phyloP scores from a whole-genome alignment of 352 stramenopile genomes.

The Phytophthora sojae region DNA sequence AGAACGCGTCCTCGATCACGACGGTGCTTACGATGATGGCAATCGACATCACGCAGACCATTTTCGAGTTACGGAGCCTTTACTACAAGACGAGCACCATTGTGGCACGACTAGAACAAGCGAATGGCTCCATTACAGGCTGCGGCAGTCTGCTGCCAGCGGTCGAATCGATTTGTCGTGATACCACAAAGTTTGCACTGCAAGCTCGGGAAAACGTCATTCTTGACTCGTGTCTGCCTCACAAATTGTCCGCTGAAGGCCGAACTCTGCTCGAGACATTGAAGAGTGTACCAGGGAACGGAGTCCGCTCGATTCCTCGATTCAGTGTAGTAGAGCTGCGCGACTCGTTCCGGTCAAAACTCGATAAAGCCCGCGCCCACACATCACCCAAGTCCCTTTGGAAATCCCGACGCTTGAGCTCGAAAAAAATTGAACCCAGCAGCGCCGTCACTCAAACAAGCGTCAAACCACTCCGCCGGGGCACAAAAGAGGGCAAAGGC shows the following conservation, averaged over 20 bases:
- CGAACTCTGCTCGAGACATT: slow-evolving; percentile 19
- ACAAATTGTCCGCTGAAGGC: slow-evolving; percentile 15
- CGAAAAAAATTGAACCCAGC: slow-evolving; percentile 12
- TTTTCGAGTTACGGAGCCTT: slow-evolving; percentile 14
- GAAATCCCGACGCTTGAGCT: neutral
- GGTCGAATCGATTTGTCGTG: slow-evolving; percentile 3
- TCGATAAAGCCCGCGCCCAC: neutral
- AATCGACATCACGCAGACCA: slow-evolving; percentile 30
- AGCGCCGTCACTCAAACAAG: neutral
- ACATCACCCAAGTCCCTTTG: neutral
- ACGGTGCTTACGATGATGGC: slow-evolving; percentile 40
- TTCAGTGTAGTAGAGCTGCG: neutral
- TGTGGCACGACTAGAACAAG: slow-evolving; percentile 18
- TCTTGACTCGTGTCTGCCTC: slow-evolving; percentile 4
- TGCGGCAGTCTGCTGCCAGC: slow-evolving; percentile 10
- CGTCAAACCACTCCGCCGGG: neutral
- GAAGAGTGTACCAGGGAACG: slow-evolving; percentile 16
- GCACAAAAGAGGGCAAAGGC: neutral
- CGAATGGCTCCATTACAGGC: slow-evolving; percentile 3
- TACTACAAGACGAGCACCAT: slow-evolving; percentile 14
- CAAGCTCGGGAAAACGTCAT: slow-evolving; percentile 3
- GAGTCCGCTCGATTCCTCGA: slow-evolving; percentile 5
- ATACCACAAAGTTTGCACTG: slow-evolving; percentile 3
- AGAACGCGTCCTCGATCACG: slow-evolving; percentile 41
- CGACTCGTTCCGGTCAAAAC: neutral